These are phyloP conservation scores for Beauveria scarabaeidicola DNA, from an alignment of 2,329 filamentous ascomycete species.

Conservation along the genomic window DNA sequence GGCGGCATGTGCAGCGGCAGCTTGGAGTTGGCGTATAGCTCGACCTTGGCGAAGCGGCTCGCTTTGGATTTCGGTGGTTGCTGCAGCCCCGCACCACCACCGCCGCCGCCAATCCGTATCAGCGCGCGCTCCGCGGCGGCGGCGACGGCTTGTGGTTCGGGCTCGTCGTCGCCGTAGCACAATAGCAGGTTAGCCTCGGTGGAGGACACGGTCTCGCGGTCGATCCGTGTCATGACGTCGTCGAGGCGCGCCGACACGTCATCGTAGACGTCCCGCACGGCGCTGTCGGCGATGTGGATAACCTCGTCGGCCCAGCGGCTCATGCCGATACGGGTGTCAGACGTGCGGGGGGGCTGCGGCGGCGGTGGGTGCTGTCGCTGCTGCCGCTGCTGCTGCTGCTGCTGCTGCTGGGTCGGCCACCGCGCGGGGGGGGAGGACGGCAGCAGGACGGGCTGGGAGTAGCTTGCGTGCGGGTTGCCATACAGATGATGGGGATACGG, in stretches of 20 bases:
- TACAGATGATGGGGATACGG: constrained; percentile 5
- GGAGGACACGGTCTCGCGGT: constrained; percentile 48
- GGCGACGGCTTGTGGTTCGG: neutral
- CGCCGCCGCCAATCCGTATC: too few relatives aligned
- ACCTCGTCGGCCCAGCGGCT: constrained; percentile 32
- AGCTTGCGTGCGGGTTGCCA: neutral
- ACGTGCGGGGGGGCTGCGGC: constrained; percentile 14
- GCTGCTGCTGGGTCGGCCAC: neutral
- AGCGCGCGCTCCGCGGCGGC: too few relatives aligned
- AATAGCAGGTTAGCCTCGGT: constrained; percentile 47
- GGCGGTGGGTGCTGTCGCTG: neutral
- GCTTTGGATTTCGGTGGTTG: constrained; percentile 13
- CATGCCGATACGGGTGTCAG: constrained; percentile 13
- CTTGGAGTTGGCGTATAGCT: constrained; percentile 69
- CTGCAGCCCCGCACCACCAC: constrained; percentile 15
- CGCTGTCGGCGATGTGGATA: constrained; percentile 33
- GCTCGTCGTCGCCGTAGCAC: constrained; percentile 20
- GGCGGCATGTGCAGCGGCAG: constrained; percentile 59
- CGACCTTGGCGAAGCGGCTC: constrained; percentile 60
- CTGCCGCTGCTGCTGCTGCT: neutral
- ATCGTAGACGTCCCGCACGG: constrained; percentile 31
- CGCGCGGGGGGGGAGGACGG: neutral
- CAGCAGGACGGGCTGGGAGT: neutral
- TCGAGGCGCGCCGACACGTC: constrained; percentile 47
- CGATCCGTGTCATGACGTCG: constrained; percentile 62